phyloP scores from a whole-genome alignment of 768 basidiomycete genomes.

The Auricularia auricula-judae region DNA sequence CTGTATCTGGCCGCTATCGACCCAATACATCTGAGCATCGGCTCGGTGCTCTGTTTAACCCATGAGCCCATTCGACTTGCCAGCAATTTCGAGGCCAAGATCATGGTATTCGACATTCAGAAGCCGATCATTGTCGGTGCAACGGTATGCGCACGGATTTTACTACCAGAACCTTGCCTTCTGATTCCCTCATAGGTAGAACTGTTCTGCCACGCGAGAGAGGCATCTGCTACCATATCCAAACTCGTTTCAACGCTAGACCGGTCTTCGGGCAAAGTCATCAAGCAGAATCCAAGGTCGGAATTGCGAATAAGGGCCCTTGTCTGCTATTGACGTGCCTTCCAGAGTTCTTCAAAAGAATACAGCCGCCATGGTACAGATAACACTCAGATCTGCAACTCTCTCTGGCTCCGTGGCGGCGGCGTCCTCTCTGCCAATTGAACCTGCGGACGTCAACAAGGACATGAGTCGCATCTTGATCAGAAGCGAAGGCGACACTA shows the following conservation, averaged over 20 bases:
- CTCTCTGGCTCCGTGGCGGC: constrained; percentile 34
- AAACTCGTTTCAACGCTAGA: constrained; percentile 75
- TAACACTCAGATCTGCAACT: constrained; percentile 53
- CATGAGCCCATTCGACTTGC: constrained; percentile 64
- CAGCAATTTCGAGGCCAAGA: constrained; percentile 67
- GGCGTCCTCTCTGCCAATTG: constrained; percentile 65
- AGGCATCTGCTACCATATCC: constrained; percentile 81
- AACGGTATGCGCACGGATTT: constrained; percentile 39
- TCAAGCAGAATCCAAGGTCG: constrained; percentile 64
- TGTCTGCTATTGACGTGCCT: neutral
- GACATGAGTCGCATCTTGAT: constrained; percentile 92
- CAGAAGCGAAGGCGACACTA: constrained; percentile 83
- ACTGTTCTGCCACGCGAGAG: constrained; percentile 87
- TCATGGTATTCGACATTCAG: constrained; percentile 89
- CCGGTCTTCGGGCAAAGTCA: constrained; percentile 57
- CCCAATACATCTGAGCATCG: constrained; percentile 74
- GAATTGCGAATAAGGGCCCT: neutral
- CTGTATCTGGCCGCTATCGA: constrained; percentile 78
- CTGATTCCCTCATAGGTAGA: constrained; percentile 49
- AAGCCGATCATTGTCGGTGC: constrained; percentile 82
- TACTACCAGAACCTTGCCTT: neutral
- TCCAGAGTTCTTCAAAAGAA: constrained; percentile 76
- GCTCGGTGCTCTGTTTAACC: constrained; percentile 77
- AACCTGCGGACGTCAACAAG: constrained; percentile 80
- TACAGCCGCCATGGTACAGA: constrained; percentile 74